These are phyloP conservation scores for Aureoboletus auriporus DNA, from an alignment of 768 basidiomycete genomes.

Conservation along the genomic window DNA sequence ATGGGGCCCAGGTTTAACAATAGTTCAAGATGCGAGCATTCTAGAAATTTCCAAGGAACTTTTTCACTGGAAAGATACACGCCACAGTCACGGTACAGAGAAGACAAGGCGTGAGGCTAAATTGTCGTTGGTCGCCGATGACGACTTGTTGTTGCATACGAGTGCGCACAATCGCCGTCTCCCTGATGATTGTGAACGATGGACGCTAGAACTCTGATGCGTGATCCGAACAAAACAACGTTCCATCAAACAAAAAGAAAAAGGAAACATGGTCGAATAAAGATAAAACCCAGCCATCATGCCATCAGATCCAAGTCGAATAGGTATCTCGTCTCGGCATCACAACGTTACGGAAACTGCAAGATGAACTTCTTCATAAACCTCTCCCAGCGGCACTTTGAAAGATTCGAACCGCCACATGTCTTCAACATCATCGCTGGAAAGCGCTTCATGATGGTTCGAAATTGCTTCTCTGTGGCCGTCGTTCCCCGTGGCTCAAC, in stretches of 20 bases:
- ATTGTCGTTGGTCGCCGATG: conserved; percentile 3
- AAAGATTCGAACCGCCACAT: conserved; percentile 47
- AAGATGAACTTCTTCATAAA: conserved; percentile 61
- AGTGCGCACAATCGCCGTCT: conserved; percentile 10
- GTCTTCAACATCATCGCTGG: conserved; percentile 28
- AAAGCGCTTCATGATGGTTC: conserved; percentile 32
- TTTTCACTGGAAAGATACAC: neutral
- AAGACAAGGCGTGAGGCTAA: conserved; percentile 2
- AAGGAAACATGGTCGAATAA: conserved; percentile 1
- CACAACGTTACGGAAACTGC: conserved; percentile 48
- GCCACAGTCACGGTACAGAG: neutral
- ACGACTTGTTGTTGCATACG: neutral
- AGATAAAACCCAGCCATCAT: neutral
- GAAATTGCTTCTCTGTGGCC: conserved; percentile 21
- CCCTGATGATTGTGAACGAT: neutral
- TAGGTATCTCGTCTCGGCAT: neutral
- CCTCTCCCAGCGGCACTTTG: conserved; percentile 57
- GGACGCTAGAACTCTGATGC: conserved; percentile 1
- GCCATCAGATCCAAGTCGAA: neutral
- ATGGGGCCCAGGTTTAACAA: too few species aligned
- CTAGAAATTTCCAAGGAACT: too few species aligned
- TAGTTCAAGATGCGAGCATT: too few species aligned
- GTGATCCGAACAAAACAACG: conserved; percentile 18
- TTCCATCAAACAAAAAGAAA: conserved; percentile 3
- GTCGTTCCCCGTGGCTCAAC: conserved; percentile 19